Percentiles rank a stretch among this genome's conserved stretches.
Conservation (phyloP, 495 filamentous ascomycete species). For the Staphylotrichum tortipilum region DNA sequence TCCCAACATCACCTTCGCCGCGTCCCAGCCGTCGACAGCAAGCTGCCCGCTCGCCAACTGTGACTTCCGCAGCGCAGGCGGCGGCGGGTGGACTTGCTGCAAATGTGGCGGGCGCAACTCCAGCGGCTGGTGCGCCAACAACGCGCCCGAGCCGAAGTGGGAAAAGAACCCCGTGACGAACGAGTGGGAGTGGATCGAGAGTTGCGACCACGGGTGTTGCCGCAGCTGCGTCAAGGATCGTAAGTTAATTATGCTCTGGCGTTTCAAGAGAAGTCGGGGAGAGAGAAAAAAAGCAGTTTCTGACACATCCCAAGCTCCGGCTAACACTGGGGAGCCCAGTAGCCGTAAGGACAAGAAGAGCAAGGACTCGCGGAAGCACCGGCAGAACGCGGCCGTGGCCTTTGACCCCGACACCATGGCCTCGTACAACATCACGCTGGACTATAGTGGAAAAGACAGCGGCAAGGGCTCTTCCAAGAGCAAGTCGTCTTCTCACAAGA, state of each 20-base stretch:
- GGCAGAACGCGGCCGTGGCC: neutral
- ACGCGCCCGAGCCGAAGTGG: conserved; percentile 17
- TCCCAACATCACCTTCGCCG: conserved; percentile 31
- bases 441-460: conserved; percentile 17
- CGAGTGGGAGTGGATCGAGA: conserved; percentile 28
- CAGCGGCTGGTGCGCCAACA: conserved; percentile 32
- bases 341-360: conserved; percentile 4
- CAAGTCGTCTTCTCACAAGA: neutral
- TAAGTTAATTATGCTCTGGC: no score
- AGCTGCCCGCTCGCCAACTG: conserved; percentile 35
- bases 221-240: conserved; percentile 30
- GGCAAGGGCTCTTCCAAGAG: neutral
- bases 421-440: conserved; percentile 15
- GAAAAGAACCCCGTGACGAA: conserved; percentile 29
- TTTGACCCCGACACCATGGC: conserved; percentile 2
- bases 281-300: neutral
- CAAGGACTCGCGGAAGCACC: conserved; percentile 12
- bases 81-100: conserved; percentile 37
- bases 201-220: conserved; percentile 37
- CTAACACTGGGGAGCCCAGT: neutral
- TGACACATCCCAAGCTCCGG: neutral
- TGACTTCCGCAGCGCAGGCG: conserved; percentile 27
- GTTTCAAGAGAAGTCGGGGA: no score
- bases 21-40: conserved; percentile 27
- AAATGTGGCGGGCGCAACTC: conserved; percentile 32